These are phyloP conservation scores for Fusarium verticillioides DNA, from an alignment of 2,329 filamentous ascomycete genomes.

Conservation along the genomic window DNA sequence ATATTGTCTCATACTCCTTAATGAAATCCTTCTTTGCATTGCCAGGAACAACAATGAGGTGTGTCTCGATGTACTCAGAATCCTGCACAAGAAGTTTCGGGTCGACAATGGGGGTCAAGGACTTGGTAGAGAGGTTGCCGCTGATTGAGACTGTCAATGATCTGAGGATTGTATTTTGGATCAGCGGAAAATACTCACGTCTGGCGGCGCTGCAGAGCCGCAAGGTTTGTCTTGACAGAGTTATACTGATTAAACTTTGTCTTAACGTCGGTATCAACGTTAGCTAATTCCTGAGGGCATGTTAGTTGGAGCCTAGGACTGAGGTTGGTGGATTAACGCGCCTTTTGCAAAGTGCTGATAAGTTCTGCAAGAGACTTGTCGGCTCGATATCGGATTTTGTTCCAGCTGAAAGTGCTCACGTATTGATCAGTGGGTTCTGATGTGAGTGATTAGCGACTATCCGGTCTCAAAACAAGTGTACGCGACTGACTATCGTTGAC, in stretches of 20 bases:
- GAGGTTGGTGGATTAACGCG: conserved; percentile 47
- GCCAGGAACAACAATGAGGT: conserved; percentile 88
- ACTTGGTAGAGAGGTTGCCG: conserved; percentile 94
- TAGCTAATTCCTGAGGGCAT: conserved; percentile 77
- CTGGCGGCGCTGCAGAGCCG: conserved; percentile 85
- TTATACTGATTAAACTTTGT: conserved; percentile 96
- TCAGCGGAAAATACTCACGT: conserved; percentile 65
- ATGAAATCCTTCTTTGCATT: conserved; percentile 87
- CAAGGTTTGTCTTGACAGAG: conserved; percentile 85
- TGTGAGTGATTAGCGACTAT: conserved; percentile 41
- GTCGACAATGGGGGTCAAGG: conserved; percentile 87
- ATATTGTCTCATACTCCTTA: conserved; percentile 86
- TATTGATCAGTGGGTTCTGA: conserved; percentile 96
- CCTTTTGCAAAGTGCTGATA: conserved; percentile 89
- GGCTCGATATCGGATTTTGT: conserved; percentile 95
- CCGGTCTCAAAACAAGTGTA: not conserved
- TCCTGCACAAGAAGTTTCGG: conserved; percentile 83
- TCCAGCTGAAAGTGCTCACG: conserved; percentile 90
- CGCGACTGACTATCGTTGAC: conserved; percentile 86
- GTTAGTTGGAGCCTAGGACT: conserved; percentile 10
- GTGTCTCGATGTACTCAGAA: conserved; percentile 96
- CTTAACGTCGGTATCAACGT: conserved; percentile 96
- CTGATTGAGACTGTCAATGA: conserved; percentile 54
- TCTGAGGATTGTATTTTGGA: not conserved
- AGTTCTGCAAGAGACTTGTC: conserved; percentile 91